Base-by-base conservation (phyloP, 352 stramenopile genomes). In the Pythium dissimile region DNA sequence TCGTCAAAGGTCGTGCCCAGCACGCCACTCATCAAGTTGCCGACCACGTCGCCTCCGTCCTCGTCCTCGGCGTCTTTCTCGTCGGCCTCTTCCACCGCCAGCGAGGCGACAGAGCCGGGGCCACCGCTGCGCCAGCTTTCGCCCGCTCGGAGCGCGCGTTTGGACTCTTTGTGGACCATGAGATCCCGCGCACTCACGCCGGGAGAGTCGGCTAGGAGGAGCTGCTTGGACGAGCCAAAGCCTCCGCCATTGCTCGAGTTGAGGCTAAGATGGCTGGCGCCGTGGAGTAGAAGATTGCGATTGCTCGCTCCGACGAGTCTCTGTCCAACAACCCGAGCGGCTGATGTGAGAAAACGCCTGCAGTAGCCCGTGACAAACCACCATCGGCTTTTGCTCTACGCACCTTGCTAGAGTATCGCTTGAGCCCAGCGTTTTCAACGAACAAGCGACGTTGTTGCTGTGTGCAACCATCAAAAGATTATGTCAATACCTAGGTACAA, bases 1-100 rank as follows among this genome's bases (percentile, higher is more conserved):
- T 90, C 80, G 50, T 88, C 59, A 32, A 88, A 86, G 0, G 59
- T 73, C 37, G 67, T 77, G n/a, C 51, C 72, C 35, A 75, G 61
- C 10, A 64, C 50, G n/a, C 61, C 61, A n/a, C 7, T 37, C 61
- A 47, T 69, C 54, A 12, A 39, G 39, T 20, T 64, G 48, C 31
- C 2, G 26, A 39, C 32, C 34, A 2, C 41, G 13, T 62, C 58
- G 10, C n/a, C n/a, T n/a, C n/a, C n/a, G n/a, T n/a, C n/a, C n/a
- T 52, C 41, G 3, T 48, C 47, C 20, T 63, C 60, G 15, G 66
- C 46, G n/a, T 62, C 59, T 27, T 75, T 55, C n/a, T 59, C 61
- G 10, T 68, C 61, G 41, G 27, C 43, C 34, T 68, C 61, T 24
- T 68, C 61, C n/a, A n/a, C n/a, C 8, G 20, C 42, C 15, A 34